phyloP scores from a whole-genome alignment of 2,329 filamentous ascomycete species.

The Colletotrichum tropicicola region DNA sequence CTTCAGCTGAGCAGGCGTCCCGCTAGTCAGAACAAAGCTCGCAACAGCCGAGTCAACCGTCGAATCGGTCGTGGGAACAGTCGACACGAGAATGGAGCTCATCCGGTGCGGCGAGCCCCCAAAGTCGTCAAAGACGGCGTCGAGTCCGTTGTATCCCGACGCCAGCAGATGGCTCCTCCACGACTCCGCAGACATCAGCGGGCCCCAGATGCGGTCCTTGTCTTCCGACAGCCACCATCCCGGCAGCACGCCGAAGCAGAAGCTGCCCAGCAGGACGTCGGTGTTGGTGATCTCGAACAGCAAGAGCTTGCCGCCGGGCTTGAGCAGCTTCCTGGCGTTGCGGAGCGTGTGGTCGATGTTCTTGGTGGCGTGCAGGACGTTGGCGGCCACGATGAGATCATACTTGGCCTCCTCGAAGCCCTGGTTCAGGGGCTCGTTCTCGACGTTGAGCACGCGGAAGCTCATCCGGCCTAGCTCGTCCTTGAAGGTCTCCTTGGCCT shows the following conservation, averaged over 20 bases:
- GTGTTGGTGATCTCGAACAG: conserved; percentile 39
- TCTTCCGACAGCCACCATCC: conserved; percentile 44
- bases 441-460: conserved; percentile 45
- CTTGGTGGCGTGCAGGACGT: conserved; percentile 42
- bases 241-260: conserved; percentile 39
- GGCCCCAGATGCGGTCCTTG: conserved; percentile 34
- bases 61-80: conserved; percentile 15
- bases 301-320: conserved; percentile 41
- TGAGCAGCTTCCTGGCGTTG: conserved; percentile 37
- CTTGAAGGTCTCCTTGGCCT: conserved; percentile 38
- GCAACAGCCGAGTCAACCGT: neutral
- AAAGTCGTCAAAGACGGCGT: conserved; percentile 36
- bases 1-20: neutral
- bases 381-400: conserved; percentile 41
- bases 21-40: neutral
- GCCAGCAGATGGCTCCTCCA: conserved; percentile 33
- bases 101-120: conserved; percentile 25
- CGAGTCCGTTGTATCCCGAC: conserved; percentile 34
- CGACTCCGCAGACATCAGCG: conserved; percentile 34
- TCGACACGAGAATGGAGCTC: conserved; percentile 34
- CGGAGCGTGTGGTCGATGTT: conserved; percentile 36
- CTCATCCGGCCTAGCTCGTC: conserved; percentile 35
- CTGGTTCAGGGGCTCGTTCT: conserved; percentile 38
- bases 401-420: conserved; percentile 37
- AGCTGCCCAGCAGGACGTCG: conserved; percentile 24